Conservation (phyloP, 495 filamentous ascomycete genomes). For the Lindgomyces ingoldianus region DNA sequence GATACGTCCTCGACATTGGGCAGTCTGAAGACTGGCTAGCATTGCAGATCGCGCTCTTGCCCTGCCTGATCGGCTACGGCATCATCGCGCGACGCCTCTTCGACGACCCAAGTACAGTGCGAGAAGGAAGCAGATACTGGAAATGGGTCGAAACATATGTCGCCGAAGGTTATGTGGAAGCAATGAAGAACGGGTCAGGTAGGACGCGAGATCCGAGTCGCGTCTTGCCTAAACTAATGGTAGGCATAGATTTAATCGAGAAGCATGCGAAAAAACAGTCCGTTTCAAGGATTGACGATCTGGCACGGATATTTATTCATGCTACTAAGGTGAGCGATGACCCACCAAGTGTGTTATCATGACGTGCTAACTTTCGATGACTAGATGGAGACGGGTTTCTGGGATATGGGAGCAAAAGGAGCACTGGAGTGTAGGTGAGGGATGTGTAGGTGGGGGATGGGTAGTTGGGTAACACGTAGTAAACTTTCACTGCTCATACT, state of each 20-base stretch:
- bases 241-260: constrained; percentile 70
- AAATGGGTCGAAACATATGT: constrained; percentile 88
- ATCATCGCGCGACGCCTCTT: constrained; percentile 68
- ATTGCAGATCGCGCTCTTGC: constrained; percentile 78
- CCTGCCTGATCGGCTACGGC: constrained; percentile 86
- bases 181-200: constrained; percentile 69
- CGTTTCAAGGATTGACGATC: constrained; percentile 71
- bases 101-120: constrained; percentile 55
- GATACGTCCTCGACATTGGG: constrained; percentile 86
- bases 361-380: no score
- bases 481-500: no score
- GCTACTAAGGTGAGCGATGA: constrained; percentile 66
- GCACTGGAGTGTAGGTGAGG: no score
- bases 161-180: constrained; percentile 70
- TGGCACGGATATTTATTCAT: constrained; percentile 79
- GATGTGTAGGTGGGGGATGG: no score
- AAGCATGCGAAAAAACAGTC: constrained; percentile 68
- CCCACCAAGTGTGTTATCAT: no score
- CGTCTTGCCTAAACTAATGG: constrained; percentile 14
- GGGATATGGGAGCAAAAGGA: constrained; percentile 69
- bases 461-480: no score
- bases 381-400: constrained; percentile 84
- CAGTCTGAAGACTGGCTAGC: constrained; percentile 83
- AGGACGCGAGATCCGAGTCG: neutral
- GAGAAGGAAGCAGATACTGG: constrained; percentile 77